Base-by-base conservation (phyloP, 1,284 basidiomycete genomes). In the Xerocomus amazonicus region DNA sequence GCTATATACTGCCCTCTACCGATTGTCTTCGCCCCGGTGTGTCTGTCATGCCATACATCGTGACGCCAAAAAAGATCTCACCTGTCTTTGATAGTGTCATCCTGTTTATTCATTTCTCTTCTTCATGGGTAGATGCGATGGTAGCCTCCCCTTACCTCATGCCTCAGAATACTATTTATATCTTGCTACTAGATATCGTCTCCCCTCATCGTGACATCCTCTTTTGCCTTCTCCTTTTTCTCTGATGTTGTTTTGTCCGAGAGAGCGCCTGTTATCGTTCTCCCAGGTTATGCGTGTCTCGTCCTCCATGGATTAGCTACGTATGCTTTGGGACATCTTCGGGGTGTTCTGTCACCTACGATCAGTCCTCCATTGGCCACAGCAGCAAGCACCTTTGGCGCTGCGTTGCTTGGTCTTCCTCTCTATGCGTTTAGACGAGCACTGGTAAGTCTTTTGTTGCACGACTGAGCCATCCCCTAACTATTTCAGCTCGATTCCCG, bases 221-320 rank as follows among this genome's bases (percentile, higher is more conserved):
- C 81, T 8, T 63, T 83, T 34, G 7, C 66, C 1, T 56, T 83
- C 27, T 78, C 78, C 17, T 65, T 84, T 48, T 58, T 77, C 13
- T 77, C 77, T 17, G 85, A 87, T 60, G 70, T 77, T n/a, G 63
- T 67, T 3, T 71, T 82, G 52, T 77, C 76, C 9, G 63, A 73
- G 3, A 62, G 66, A 14, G 73, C 71, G 42, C 61, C 81, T 37
- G 73, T 70, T 60, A 67, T 68, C 29, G 70, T 73, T 38, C 47
- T 81, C 27, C 83, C 82, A 6, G 84, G 81, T 14, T 87, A 90
- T 66, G 76, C 74, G 6, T 86, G 84, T 3, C 62, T 90, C 6
- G 48, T 76, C 9, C 55, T 84, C 3, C 77, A 88, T 59, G 80
- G 78, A 2, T 55, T 84, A 17, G 70, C 78, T 5, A 81, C 84